phyloP scores from a whole-genome alignment of 495 filamentous ascomycete genomes.

The Sphaerosporella brunnea region DNA sequence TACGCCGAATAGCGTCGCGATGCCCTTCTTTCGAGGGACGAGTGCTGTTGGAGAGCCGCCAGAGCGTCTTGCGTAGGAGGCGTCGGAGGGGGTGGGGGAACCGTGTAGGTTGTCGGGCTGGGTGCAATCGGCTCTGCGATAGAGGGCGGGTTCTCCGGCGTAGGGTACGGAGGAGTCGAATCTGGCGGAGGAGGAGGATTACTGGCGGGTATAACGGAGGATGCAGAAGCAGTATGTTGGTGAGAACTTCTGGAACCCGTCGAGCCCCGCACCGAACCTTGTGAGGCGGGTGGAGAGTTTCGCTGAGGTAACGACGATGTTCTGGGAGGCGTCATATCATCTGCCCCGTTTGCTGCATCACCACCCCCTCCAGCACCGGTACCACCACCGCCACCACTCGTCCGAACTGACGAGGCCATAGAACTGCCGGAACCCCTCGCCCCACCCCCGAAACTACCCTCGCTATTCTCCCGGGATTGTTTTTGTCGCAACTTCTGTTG shows the following conservation, averaged over 20 bases:
- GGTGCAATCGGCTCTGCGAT: conserved; percentile 26
- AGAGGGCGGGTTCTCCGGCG: conserved; percentile 6
- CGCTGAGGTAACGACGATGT: conserved; percentile 6
- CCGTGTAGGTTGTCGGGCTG: conserved; percentile 27
- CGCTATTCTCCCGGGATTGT: conserved; percentile 48
- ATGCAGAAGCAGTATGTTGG: conserved; percentile 17
- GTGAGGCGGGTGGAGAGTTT: neutral
- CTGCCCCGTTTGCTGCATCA: neutral
- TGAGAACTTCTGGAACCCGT: conserved; percentile 12
- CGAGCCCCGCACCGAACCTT: neutral
- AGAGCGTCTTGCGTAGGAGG: conserved; percentile 79
- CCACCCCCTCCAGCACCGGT: conserved; percentile 21
- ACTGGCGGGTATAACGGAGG: conserved; percentile 1
- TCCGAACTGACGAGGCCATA: neutral
- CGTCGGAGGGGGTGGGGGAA: conserved; percentile 55
- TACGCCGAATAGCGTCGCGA: conserved; percentile 87
- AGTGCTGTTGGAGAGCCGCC: conserved; percentile 73
- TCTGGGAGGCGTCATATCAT: conserved; percentile 30
- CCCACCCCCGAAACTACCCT: conserved; percentile 7
- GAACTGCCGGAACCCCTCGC: neutral
- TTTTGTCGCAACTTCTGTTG: conserved; percentile 77
- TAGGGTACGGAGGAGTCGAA: conserved; percentile 4
- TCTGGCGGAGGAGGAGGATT: neutral
- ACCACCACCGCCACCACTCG: conserved; percentile 23
- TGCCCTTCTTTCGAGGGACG: conserved; percentile 80